A percentile compares a stretch with the other conserved stretches of the same genome.
Evolutionary conservation across 345 rosid species (phyloP).

Genomic region (Ailanthus altissimus): DNA sequence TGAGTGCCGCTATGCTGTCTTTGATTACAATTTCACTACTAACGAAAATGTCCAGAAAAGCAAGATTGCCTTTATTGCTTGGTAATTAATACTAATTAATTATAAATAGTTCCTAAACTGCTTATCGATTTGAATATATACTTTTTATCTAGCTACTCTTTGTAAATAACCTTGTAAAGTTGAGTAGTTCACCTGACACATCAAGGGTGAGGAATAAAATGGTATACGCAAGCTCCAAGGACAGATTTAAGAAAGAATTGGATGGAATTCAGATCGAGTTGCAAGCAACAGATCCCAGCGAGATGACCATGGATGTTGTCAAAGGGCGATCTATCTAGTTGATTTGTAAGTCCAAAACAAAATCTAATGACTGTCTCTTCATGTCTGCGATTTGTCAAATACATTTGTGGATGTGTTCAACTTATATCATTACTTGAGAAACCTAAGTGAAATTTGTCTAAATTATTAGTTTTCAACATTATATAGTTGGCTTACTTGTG

Average conservation of each 20-base stretch:
- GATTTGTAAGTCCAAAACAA: neutral
- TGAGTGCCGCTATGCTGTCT: constrained; percentile 65
- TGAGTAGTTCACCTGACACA: constrained; percentile 62
- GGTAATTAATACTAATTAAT: constrained; percentile 36
- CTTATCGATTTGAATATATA: too few species aligned
- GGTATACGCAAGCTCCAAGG: constrained; percentile 77
- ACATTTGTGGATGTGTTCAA: neutral
- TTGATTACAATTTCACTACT: constrained; percentile 59
- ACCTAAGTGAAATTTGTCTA: neutral
- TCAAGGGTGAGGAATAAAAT: constrained; percentile 75
- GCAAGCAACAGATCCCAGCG: constrained; percentile 77
- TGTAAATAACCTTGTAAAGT: too few species aligned
- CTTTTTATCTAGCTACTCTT: too few species aligned
- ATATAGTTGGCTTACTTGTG: neutral
- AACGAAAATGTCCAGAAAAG: constrained; percentile 69
- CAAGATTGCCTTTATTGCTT: constrained; percentile 76
- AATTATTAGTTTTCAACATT: neutral
- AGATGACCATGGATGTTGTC: constrained; percentile 72
- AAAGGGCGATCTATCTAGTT: constrained; percentile 46
- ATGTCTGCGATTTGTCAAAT: neutral
- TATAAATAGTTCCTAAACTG: too few species aligned
- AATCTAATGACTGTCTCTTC: neutral
- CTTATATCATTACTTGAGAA: neutral
- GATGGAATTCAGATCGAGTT: constrained; percentile 75
- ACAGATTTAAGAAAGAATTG: constrained; percentile 73